phyloP scores from a whole-genome alignment of 768 basidiomycete genomes.

The Pleurotus tuber-regium region DNA sequence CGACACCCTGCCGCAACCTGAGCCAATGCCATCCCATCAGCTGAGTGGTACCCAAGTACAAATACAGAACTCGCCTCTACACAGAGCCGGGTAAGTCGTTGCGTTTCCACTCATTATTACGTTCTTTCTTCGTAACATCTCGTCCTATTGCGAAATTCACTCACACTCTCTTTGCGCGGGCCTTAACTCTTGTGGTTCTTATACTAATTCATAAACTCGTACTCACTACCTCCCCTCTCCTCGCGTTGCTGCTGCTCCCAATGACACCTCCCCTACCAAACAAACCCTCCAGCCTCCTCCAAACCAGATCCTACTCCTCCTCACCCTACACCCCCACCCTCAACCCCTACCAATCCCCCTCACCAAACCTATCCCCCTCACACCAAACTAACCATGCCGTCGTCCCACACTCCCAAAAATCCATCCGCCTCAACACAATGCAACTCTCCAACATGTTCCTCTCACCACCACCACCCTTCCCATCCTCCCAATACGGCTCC shows the following conservation, averaged over 20 bases:
- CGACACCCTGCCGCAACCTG: not conserved
- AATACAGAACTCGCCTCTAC: not conserved
- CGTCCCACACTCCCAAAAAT: constrained; percentile 53
- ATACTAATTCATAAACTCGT: no score
- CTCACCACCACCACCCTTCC: constrained; percentile 27
- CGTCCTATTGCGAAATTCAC: not conserved
- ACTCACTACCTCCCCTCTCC: not conserved
- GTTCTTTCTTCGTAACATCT: not conserved
- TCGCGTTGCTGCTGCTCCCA: not conserved
- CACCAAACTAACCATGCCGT: not conserved
- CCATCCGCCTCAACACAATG: constrained; percentile 66
- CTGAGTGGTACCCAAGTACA: not conserved
- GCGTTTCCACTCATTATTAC: not conserved
- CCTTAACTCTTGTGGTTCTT: no score
- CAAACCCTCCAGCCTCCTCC: constrained; percentile 2
- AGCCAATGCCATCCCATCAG: constrained; percentile 2
- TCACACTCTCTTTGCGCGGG: not conserved
- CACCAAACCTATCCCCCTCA: no score
- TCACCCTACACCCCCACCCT: not conserved
- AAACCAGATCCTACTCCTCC: not conserved
- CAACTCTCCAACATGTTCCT: constrained; percentile 56
- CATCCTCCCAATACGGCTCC: no score
- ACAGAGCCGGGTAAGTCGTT: constrained; percentile 7
- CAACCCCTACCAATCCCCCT: no score
- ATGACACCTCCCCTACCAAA: not conserved